Base-by-base conservation (phyloP, 768 basidiomycete species). In the Boletus vermiculosoides region DNA sequence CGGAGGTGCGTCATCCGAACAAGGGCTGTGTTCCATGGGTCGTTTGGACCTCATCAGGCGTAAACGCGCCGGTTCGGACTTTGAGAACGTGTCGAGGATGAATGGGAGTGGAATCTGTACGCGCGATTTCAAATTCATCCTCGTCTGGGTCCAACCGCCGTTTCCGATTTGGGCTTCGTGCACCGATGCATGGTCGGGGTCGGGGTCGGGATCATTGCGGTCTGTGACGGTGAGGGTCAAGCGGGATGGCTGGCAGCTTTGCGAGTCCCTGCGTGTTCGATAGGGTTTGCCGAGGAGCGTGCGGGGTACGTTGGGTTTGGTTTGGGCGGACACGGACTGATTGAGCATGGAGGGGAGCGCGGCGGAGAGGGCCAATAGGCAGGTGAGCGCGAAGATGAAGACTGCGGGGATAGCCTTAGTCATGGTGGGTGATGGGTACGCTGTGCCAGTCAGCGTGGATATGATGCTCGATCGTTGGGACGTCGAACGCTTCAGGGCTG, bases 271-370 rank as follows among this genome's bases (percentile, higher is more conserved):
- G 30, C 28, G 37, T 23, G 47, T 56, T 39, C 51, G 44, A 39
- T 57, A 64, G 5, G 58, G 34, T 37, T 47, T 55, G 12, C 62
- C 62, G 15, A 60, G 63, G 28, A 64, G 51, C 10, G 62, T 61
- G 6, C 52, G 56, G 15, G 63, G 59, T 36, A 30, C 52, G 23
- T 42, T 47, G 16, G 58, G 4, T 45, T 45, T 28, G 16, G 30
- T 33, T 18, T n/a, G 28, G 6, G 50, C 3, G 9, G 40, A 45
- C 22, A 22, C 8, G n/a, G 37, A 33, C 39, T 31, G 54, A 45
- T 22, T 18, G 47, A 41, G 13, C 36, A 31, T 5, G 9, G 40
- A 30, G 0, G 66, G 66, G n/a, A 60, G 49, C 9, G 59, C 52
- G 5, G 56, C 3, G 37, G 59, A 58, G 45, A 58, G 13, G 1